These are phyloP conservation scores for Aechmea fasciata DNA, from an alignment of 176 grass and related monocot genomes.

Conservation along the genomic window DNA sequence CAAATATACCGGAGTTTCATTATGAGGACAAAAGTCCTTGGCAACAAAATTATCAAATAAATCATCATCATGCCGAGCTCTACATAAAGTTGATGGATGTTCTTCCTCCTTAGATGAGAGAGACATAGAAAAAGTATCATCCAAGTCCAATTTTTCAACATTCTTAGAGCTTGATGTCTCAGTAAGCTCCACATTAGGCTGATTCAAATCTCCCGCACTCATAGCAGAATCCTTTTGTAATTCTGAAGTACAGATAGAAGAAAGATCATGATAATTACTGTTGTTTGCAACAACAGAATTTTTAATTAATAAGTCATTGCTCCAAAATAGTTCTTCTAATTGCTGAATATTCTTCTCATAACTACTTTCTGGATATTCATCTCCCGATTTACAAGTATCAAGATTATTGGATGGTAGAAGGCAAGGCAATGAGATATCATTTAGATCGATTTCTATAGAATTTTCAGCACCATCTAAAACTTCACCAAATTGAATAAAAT, in stretches of 20 bases:
- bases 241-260: constrained; percentile 10
- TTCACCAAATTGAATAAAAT: constrained; percentile 23
- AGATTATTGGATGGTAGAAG: too few species aligned
- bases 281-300: constrained; percentile 13
- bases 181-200: constrained; percentile 20
- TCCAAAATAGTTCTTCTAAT: constrained; percentile 9
- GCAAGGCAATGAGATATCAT: background rate
- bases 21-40: constrained; percentile 14
- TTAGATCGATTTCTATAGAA: background rate
- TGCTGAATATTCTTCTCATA: constrained; percentile 21
- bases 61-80: constrained; percentile 33
- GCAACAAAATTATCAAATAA: constrained; percentile 28
- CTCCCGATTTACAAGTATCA: constrained; percentile 22
- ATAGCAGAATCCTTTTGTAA: constrained; percentile 20
- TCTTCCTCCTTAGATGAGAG: constrained; percentile 4
- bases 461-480: constrained; percentile 29
- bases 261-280: constrained; percentile 16
- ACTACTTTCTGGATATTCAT: constrained; percentile 31
- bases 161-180: constrained; percentile 17
- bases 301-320: constrained; percentile 20
- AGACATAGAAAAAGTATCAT: background rate
- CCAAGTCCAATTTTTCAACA: background rate
- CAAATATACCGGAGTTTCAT: constrained; percentile 17
- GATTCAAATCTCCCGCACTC: constrained; percentile 18
- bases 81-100: constrained; percentile 18